Percentiles rank a stretch among this genome's conserved stretches.
phyloP scores from a whole-genome alignment of 305 asterid species.

The Caryopteris hybrid region DNA sequence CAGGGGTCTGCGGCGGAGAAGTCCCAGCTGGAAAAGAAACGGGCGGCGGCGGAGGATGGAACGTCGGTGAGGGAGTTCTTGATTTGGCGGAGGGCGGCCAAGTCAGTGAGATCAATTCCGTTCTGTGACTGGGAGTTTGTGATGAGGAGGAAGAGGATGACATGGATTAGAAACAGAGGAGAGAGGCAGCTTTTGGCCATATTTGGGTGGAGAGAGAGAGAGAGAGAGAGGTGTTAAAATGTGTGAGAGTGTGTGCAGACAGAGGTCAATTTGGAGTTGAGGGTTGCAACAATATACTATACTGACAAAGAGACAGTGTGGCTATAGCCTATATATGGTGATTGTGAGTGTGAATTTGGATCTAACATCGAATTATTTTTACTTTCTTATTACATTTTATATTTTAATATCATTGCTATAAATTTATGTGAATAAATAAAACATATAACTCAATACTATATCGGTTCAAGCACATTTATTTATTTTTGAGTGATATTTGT shows the following conservation, averaged over 20 bases:
- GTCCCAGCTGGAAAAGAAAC: conserved; percentile 67
- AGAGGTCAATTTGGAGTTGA: background rate
- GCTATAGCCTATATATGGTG: background rate
- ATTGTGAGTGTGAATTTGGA: background rate
- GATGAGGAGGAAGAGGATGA: conserved; percentile 17
- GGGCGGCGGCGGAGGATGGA: conserved; percentile 28
- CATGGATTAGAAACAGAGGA: conserved; percentile 13
- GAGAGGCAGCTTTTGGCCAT: conserved; percentile 23
- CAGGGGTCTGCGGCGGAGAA: conserved; percentile 60
- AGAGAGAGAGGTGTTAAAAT: background rate
- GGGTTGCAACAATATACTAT: background rate
- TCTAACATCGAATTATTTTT: too few species aligned
- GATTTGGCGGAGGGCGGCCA: conserved; percentile 56
- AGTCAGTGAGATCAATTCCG: conserved; percentile 38
- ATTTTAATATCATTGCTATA: too few species aligned
- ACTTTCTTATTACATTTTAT: too few species aligned
- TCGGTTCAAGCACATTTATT: too few species aligned
- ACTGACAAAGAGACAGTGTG: background rate
- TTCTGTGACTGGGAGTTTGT: conserved; percentile 1
- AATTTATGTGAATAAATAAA: too few species aligned
- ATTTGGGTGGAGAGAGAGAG: conserved; percentile 6
- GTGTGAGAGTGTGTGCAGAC: background rate
- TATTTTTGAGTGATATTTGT: too few species aligned
- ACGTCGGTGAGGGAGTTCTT: conserved; percentile 53
- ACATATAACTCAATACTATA: too few species aligned